A percentile compares a stretch with the other conserved stretches of the same genome.
phyloP scores from a whole-genome alignment of 208 protist genomes.

The Phytomonas sp. region DNA sequence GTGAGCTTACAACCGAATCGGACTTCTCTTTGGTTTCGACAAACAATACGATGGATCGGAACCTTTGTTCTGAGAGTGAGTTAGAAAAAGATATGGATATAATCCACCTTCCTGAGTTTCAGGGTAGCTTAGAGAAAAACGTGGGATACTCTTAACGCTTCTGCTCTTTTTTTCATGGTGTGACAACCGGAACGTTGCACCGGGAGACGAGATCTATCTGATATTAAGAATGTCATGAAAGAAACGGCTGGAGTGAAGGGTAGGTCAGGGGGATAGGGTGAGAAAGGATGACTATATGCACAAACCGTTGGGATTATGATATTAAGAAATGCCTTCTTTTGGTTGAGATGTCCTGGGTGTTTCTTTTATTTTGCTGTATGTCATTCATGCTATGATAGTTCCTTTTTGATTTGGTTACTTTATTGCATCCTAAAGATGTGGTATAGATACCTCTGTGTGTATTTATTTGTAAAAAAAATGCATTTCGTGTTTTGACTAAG shows the following conservation, averaged over 20 bases:
- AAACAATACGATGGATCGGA: not conserved
- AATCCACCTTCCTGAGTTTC: not conserved
- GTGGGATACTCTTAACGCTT: not conserved
- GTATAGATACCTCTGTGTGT: not conserved
- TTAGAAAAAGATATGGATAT: not conserved
- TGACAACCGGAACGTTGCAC: not conserved
- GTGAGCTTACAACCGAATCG: not conserved
- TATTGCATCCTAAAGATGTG: constrained; percentile 1
- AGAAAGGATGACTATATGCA: not conserved
- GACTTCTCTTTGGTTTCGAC: not conserved
- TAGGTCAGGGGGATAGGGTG: not conserved
- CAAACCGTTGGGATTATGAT: not conserved
- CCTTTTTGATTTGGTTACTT: constrained; percentile 11
- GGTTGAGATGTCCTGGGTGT: not conserved
- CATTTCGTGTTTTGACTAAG: not conserved
- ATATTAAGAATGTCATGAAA: not conserved
- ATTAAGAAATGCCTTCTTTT: not conserved
- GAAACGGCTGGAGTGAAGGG: not conserved
- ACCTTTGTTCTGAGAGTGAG: not conserved
- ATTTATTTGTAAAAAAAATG: constrained; percentile 3
- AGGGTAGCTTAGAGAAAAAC: not conserved
- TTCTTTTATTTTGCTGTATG: not conserved
- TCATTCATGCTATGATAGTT: not conserved
- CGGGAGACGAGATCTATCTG: not conserved
- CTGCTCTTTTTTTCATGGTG: not conserved